Percentiles rank a stretch among this genome's conserved stretches.
These are phyloP conservation scores for Teunomyces pallodes DNA, from an alignment of 805 yeast species.

Conservation along the genomic window DNA sequence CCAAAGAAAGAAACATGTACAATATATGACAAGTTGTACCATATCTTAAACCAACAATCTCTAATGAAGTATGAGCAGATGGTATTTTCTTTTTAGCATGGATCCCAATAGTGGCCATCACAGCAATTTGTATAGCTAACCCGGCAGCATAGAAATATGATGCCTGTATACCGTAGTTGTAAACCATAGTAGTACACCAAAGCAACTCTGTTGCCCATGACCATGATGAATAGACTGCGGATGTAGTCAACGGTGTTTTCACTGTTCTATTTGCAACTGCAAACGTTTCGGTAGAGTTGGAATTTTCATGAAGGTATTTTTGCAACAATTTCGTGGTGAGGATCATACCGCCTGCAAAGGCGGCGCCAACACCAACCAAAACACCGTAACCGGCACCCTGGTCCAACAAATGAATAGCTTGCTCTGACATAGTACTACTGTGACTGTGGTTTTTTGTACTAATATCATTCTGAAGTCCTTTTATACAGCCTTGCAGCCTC, in stretches of 20 bases:
- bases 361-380: constrained; percentile 29
- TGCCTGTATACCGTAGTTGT: constrained; percentile 24
- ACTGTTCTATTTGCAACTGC: constrained; percentile 21
- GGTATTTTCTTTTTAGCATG: constrained; percentile 27
- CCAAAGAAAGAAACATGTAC: constrained; percentile 24
- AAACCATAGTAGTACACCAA: constrained; percentile 25
- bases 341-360: constrained; percentile 29
- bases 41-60: constrained; percentile 27
- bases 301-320: constrained; percentile 23
- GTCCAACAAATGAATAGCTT: constrained; percentile 15
- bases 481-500: neutral
- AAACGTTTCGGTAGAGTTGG: constrained; percentile 26
- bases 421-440: neutral
- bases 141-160: constrained; percentile 25
- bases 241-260: constrained; percentile 1
- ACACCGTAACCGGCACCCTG: constrained; percentile 32
- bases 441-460: neutral
- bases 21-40: constrained; percentile 22
- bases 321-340: constrained; percentile 22
- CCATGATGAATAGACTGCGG: constrained; percentile 25
- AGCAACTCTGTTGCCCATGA: constrained; percentile 29
- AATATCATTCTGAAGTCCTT: neutral
- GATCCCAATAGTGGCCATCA: constrained; percentile 24
- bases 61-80: constrained; percentile 28
- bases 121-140: constrained; percentile 23